Conservation (phyloP, 2,329 filamentous ascomycete species). For the Monosporascus sp. region DNA sequence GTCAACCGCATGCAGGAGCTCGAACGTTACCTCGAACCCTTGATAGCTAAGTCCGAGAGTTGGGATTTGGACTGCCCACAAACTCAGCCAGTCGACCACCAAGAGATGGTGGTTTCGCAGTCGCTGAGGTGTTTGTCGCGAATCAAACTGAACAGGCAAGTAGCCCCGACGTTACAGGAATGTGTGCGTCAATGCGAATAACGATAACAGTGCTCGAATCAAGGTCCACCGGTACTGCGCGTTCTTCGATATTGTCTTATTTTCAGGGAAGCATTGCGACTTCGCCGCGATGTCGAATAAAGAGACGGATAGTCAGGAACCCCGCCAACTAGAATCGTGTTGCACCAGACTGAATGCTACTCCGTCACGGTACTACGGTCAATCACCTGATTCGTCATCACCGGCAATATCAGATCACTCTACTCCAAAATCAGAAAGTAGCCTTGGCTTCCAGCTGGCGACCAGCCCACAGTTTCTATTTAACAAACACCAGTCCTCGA, state of each 20-base stretch:
- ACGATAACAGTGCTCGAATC: conserved; percentile 37
- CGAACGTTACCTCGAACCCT: conserved; percentile 32
- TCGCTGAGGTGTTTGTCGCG: conserved; percentile 41
- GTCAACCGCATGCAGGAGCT: conserved; percentile 37
- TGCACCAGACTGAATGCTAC: conserved; percentile 26
- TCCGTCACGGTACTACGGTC: conserved; percentile 15
- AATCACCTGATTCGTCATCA: conserved; percentile 21
- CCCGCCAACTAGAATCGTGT: conserved; percentile 29
- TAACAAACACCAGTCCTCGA: conserved; percentile 40
- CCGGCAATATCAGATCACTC: conserved; percentile 24
- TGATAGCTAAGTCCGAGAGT: conserved; percentile 30
- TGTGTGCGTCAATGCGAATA: conserved; percentile 5
- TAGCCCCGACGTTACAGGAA: not conserved
- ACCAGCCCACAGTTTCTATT: conserved; percentile 33
- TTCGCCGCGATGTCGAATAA: conserved; percentile 29
- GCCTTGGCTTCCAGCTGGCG: conserved; percentile 10
- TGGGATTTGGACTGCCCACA: conserved; percentile 29
- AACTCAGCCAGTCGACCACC: conserved; percentile 30
- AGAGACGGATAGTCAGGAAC: conserved; percentile 20
- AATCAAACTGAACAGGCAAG: conserved; percentile 45
- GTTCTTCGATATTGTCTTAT: conserved; percentile 45
- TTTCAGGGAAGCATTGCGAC: conserved; percentile 44
- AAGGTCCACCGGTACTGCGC: conserved; percentile 48
- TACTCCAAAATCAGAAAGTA: conserved; percentile 16
- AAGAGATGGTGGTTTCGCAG: conserved; percentile 37